These are phyloP conservation scores for Globisporangium nunn DNA, from an alignment of 352 stramenopile genomes.

Conservation along the genomic window DNA sequence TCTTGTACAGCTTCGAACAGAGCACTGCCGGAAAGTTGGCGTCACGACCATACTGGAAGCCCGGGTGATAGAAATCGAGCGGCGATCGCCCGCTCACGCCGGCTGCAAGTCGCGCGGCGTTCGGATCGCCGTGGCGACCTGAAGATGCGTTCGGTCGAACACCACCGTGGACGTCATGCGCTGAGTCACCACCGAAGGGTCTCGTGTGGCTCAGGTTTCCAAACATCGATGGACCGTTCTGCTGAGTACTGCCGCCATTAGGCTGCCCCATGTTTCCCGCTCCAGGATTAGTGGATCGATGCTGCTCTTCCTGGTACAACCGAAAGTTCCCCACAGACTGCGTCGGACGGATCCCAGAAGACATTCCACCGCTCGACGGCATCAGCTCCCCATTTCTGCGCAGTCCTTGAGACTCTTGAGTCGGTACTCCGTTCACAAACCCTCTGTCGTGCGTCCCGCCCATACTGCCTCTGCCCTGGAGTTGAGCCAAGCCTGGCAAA, in stretches of 20 bases:
- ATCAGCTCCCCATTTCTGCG: constrained; percentile 16
- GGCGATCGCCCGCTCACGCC: constrained; percentile 2
- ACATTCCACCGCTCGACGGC: constrained; percentile 9
- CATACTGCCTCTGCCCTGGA: constrained; percentile 8
- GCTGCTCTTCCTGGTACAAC: constrained; percentile 50
- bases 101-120: neutral
- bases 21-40: constrained; percentile 45
- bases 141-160: neutral
- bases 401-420: constrained; percentile 17
- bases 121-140: constrained; percentile 3
- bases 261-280: neutral
- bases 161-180: neutral
- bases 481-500: constrained; percentile 11
- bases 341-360: constrained; percentile 39
- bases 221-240: constrained; percentile 11
- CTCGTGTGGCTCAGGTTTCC: constrained; percentile 10
- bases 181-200: constrained; percentile 1
- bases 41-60: constrained; percentile 35
- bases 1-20: constrained; percentile 56
- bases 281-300: neutral
- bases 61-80: constrained; percentile 7
- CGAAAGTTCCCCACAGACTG: constrained; percentile 76
- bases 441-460: constrained; percentile 8
- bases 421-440: constrained; percentile 5
- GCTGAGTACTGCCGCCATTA: neutral